Evolutionary conservation across 768 basidiomycete species (phyloP).

Genomic region (Hydnum rufescens): DNA sequence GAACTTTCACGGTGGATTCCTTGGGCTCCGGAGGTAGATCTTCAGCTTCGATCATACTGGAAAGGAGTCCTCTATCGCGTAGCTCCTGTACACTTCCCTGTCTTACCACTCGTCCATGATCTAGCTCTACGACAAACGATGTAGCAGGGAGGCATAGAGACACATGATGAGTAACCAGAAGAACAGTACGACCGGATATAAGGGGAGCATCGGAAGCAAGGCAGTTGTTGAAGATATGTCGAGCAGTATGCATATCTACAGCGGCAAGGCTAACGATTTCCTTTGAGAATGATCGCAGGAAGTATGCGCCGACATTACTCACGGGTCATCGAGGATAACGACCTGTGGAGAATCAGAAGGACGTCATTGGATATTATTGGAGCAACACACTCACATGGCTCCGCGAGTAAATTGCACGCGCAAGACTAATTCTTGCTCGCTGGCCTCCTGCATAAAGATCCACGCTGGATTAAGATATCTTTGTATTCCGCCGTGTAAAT

Average conservation of each 20-base stretch:
- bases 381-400: slow-evolving; percentile 7
- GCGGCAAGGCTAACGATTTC: slow-evolving; percentile 32
- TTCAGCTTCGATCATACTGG: slow-evolving; percentile 31
- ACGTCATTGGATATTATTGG: too few relatives aligned
- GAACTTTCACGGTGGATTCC: slow-evolving; percentile 12
- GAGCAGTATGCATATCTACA: slow-evolving; percentile 61
- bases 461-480: background rate
- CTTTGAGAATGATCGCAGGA: background rate
- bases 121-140: slow-evolving; percentile 44
- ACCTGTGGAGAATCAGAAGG: slow-evolving; percentile 19
- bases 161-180: slow-evolving; percentile 73
- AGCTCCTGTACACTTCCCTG: slow-evolving; percentile 34
- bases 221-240: slow-evolving; percentile 44
- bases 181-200: slow-evolving; percentile 43
- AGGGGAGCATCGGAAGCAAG: slow-evolving; percentile 32
- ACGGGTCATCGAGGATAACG: slow-evolving; percentile 57
- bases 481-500: background rate
- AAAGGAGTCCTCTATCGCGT: slow-evolving; percentile 24
- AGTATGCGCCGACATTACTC: slow-evolving; percentile 15
- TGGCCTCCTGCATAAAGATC: slow-evolving; percentile 40
- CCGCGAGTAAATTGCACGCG: slow-evolving; percentile 55
- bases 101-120: slow-evolving; percentile 27
- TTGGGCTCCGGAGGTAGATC: slow-evolving; percentile 17
- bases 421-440: slow-evolving; percentile 52
- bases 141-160: slow-evolving; percentile 49